Evolutionary conservation across 108 stramenopile genomes (phyloP).

Genomic region (Cyclotella baltica): DNA sequence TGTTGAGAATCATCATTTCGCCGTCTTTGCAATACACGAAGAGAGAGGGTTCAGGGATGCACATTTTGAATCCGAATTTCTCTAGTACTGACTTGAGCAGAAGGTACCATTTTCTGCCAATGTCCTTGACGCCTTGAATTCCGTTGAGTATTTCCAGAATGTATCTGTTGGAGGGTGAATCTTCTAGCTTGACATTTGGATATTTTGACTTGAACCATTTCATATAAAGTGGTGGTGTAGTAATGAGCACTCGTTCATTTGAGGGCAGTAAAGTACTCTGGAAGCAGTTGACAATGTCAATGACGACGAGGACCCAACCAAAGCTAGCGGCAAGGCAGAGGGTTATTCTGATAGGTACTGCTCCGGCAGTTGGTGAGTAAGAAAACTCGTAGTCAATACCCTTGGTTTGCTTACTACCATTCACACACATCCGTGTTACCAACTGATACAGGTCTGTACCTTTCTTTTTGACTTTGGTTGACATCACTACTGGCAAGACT

Average conservation of each 20-base stretch:
- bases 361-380: constrained; percentile 1
- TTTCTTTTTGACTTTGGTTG: constrained; percentile 15
- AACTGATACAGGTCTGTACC: constrained; percentile 6
- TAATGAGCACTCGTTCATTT: not conserved
- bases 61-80: constrained; percentile 7
- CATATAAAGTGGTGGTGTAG: not conserved
- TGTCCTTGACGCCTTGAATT: no score
- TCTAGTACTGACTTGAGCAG: constrained; percentile 9
- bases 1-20: constrained; percentile 3
- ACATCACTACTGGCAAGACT: constrained; percentile 3
- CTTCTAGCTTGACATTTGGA: constrained; percentile 11
- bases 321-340: not conserved
- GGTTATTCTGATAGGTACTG: not conserved
- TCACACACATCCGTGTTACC: no score
- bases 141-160: no score
- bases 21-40: constrained; percentile 6
- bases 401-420: no score
- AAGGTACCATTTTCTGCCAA: constrained; percentile 9
- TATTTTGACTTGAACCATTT: constrained; percentile 4
- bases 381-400: no score
- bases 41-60: not conserved
- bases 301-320: not conserved
- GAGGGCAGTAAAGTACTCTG: not conserved
- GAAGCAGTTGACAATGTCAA: constrained; percentile 19
- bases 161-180: constrained; percentile 1